Percentiles rank a stretch among this genome's conserved stretches.
phyloP scores from a whole-genome alignment of 2,329 filamentous ascomycete genomes.

The Fusarium sulawesiense region DNA sequence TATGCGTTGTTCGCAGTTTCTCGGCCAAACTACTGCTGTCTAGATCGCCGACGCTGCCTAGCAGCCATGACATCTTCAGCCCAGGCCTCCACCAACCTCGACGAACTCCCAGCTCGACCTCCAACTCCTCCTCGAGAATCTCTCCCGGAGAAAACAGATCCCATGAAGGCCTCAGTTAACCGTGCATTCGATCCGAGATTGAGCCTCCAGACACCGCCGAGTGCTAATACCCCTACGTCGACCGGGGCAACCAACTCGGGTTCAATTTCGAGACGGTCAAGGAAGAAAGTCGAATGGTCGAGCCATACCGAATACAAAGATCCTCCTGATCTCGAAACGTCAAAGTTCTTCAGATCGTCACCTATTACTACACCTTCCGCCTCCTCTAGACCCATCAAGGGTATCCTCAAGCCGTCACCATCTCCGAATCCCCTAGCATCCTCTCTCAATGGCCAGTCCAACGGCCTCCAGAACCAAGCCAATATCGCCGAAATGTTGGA shows the following conservation, averaged over 20 bases:
- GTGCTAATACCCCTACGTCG: constrained; percentile 58
- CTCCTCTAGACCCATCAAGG: constrained; percentile 63
- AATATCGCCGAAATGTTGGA: constrained; percentile 85
- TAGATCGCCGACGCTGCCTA: constrained; percentile 56
- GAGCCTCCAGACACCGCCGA: constrained; percentile 65
- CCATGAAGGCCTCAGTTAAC: constrained; percentile 52
- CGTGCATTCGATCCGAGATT: constrained; percentile 53
- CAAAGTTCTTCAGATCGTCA: constrained; percentile 53
- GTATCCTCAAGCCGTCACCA: constrained; percentile 81
- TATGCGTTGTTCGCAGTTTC: constrained; percentile 41
- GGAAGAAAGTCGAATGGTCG: constrained; percentile 70
- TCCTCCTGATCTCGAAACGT: constrained; percentile 56
- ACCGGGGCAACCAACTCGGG: constrained; percentile 56
- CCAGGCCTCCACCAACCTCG: constrained; percentile 56
- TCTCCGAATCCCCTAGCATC: constrained; percentile 60
- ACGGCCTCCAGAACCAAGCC: constrained; percentile 53
- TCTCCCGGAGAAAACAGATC: constrained; percentile 52
- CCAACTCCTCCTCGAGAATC: constrained; percentile 75
- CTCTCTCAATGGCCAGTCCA: constrained; percentile 56
- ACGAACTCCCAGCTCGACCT: constrained; percentile 67
- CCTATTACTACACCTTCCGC: constrained; percentile 55
- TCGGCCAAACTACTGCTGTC: constrained; percentile 50
- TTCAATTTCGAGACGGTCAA: constrained; percentile 57
- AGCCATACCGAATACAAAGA: constrained; percentile 68
- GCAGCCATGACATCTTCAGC: constrained; percentile 58